Evolutionary conservation across 2,329 filamentous ascomycete species (phyloP).

Genomic region (Hawksworthiomyces lignivorus): DNA sequence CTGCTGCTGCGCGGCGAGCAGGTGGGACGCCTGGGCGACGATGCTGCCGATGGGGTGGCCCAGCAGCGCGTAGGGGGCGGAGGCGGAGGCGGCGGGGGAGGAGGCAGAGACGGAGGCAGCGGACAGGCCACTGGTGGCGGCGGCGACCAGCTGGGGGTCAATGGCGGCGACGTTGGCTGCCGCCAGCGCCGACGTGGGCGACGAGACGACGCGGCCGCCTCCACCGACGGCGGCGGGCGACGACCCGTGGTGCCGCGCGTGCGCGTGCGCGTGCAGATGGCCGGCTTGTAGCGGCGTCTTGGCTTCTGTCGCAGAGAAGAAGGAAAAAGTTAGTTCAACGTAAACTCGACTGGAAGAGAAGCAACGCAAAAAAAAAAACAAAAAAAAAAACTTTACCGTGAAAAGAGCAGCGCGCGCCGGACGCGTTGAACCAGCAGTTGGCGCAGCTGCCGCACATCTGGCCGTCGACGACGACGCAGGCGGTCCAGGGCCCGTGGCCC

Average conservation of each 20-base stretch:
- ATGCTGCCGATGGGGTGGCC: too few relatives aligned
- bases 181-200: not conserved
- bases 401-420: conserved; percentile 51
- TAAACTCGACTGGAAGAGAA: not conserved
- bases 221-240: too few relatives aligned
- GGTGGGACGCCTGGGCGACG: too few relatives aligned
- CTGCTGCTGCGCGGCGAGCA: conserved; percentile 11
- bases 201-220: conserved; percentile 21
- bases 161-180: not conserved
- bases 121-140: not conserved
- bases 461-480: conserved; percentile 51
- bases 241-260: conserved; percentile 22
- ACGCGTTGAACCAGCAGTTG: conserved; percentile 59
- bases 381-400: conserved; percentile 35
- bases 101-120: conserved; percentile 4
- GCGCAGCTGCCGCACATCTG: conserved; percentile 55
- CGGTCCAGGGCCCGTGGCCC: conserved; percentile 51
- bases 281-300: conserved; percentile 26
- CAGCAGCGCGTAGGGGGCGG: conserved; percentile 6
- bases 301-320: conserved; percentile 5
- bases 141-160: conserved; percentile 8
- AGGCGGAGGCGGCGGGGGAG: not conserved
- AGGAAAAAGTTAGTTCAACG: not conserved
- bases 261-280: conserved; percentile 32
- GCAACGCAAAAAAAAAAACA: not conserved